Evolutionary conservation across 2,329 filamentous ascomycete species (phyloP), one percentile per base, ranked within the genome.

Genomic region (Colletotrichum theobromicola): DNA sequence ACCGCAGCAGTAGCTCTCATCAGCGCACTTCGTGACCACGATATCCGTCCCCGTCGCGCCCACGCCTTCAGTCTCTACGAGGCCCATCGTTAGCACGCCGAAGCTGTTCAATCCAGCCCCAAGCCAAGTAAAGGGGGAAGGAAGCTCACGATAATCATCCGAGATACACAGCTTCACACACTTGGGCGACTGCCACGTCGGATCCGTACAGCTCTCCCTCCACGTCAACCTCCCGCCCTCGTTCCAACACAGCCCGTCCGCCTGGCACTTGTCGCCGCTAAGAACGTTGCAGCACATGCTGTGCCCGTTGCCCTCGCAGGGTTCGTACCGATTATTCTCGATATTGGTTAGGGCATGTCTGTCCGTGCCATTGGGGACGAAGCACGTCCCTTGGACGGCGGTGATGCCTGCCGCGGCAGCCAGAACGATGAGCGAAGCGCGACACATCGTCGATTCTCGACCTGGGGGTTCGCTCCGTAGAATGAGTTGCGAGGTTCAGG

Each of bases 131-230:
- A 37, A 18, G 18, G 7, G 13, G 15, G 35, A 9, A 15, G 37
- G 10, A 42, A 46, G 7, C 37, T 4, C 18, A 46, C 37, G 37
- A 46, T 46, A 46, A 16, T 46, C 55, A 18, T 58, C 65, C 1
- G 35, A 37, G 2, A 50, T 7, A n/a, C 77, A 79, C 7, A 79
- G 58, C 66, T 77, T 77, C 21, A 77, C 13, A 63, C 78, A 79
- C 18, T 63, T 76, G 2, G 76, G 77, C 57, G 71, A 73, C 35
- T 77, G 21, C 77, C 77, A 79, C 26, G 78, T 77, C 15, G 68
- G 72, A 30, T 79, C 78, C 6, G 77, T 78, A 21, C 65, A 68
- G 9, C 65, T 68, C 53, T 68, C 55, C 1, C 65, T 53, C 65
- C 64, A 67, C 9, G 61, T 73, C 74, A 42, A 64, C 66, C 60